Percentiles rank a stretch among this genome's conserved stretches.
phyloP scores from a whole-genome alignment of 768 basidiomycete species.

The Tephrocybe sp. region DNA sequence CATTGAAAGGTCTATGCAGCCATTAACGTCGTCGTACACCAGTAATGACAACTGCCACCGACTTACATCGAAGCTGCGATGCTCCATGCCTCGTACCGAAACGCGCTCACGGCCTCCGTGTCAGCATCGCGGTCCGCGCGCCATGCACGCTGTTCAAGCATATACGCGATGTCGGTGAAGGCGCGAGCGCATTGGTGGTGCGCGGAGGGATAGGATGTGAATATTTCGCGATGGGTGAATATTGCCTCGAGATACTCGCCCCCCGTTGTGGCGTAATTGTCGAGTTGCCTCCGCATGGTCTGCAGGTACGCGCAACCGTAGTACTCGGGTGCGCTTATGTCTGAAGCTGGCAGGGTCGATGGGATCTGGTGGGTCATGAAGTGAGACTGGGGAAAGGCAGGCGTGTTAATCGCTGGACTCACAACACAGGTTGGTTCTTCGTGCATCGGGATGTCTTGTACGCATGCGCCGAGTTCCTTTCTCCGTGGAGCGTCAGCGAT shows the following conservation, averaged over 20 bases:
- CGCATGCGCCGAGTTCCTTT: slow-evolving; percentile 40
- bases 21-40: not conserved
- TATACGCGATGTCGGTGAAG: slow-evolving; percentile 62
- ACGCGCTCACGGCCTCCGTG: slow-evolving; percentile 62
- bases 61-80: slow-evolving; percentile 42
- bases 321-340: slow-evolving; percentile 36
- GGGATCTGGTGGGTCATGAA: slow-evolving; percentile 8
- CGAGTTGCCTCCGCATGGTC: slow-evolving; percentile 55
- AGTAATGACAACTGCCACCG: not conserved
- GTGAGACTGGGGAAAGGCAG: not conserved
- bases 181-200: slow-evolving; percentile 64
- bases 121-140: slow-evolving; percentile 70
- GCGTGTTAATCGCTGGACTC: slow-evolving; percentile 10
- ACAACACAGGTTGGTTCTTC: slow-evolving; percentile 46
- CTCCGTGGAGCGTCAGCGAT: slow-evolving; percentile 33
- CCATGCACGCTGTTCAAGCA: slow-evolving; percentile 64
- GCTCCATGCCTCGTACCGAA: slow-evolving; percentile 67
- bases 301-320: slow-evolving; percentile 65
- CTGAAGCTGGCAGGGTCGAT: slow-evolving; percentile 42
- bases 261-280: slow-evolving; percentile 53
- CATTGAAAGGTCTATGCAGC: slow-evolving; percentile 6
- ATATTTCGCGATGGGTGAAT: slow-evolving; percentile 73
- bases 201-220: slow-evolving; percentile 56
- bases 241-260: slow-evolving; percentile 78
- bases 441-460: slow-evolving; percentile 38